Evolutionary conservation across 176 grass and related monocot species (phyloP).

Genomic region (Chrysopogon serrulatus): DNA sequence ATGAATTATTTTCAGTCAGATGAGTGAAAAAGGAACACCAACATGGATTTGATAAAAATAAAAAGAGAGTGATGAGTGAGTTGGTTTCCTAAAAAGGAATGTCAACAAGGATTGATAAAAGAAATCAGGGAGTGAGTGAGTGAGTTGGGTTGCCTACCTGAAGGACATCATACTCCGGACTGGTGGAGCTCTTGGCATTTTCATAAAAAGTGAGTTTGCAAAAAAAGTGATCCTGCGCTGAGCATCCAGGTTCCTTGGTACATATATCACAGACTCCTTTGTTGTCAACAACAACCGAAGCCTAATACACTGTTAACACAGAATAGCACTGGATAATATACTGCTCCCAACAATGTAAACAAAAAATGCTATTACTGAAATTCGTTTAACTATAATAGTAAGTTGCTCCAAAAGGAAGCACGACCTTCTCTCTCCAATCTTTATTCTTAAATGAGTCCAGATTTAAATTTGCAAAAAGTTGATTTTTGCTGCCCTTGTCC

Average conservation of each 20-base stretch:
- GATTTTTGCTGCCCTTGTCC: background rate
- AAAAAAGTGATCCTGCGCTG: conserved; percentile 92
- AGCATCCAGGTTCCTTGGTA: conserved; percentile 79
- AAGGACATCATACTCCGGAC: conserved; percentile 85
- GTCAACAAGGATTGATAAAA: no score
- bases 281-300: conserved; percentile 76
- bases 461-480: conserved; percentile 60
- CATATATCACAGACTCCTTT: conserved; percentile 89
- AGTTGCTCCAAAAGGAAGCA: conserved; percentile 14
- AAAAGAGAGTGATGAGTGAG: no score
- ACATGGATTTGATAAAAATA: no score
- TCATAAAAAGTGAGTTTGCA: conserved; percentile 97
- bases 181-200: conserved; percentile 64
- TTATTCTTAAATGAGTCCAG: conserved; percentile 23
- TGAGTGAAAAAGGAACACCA: no score
- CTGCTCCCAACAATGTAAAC: background rate
- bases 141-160: conserved; percentile 36
- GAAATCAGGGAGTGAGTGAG: background rate
- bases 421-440: conserved; percentile 67
- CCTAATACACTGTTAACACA: conserved; percentile 62
- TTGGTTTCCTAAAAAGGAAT: no score
- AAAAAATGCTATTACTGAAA: conserved; percentile 15
- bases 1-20: no score
- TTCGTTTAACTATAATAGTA: conserved; percentile 11
- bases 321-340: background rate